Percentiles rank a stretch among this genome's conserved stretches.
phyloP scores from a whole-genome alignment of 345 rosid species.

The Salix caprea region DNA sequence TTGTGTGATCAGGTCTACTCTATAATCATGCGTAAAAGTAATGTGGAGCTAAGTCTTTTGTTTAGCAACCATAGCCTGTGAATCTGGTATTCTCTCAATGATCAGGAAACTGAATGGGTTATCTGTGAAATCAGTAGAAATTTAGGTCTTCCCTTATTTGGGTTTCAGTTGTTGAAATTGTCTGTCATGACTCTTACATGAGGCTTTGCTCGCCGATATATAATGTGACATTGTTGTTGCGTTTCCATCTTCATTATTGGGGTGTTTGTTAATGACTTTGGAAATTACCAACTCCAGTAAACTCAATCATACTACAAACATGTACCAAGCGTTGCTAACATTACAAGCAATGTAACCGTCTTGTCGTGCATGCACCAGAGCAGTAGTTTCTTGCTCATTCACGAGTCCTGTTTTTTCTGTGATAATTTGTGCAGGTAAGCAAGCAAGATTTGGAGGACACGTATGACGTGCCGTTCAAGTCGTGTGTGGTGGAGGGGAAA shows the following conservation, averaged over 20 bases:
- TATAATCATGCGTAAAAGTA: not conserved
- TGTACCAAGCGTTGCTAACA: not conserved
- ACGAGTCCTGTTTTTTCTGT: not conserved
- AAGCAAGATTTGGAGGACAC: conserved; percentile 92
- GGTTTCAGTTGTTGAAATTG: not conserved
- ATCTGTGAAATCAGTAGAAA: not conserved
- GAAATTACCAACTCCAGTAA: no score
- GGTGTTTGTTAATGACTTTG: no score
- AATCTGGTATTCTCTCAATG: not conserved
- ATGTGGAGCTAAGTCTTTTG: not conserved
- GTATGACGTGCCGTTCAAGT: conserved; percentile 74
- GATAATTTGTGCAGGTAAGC: conserved; percentile 51
- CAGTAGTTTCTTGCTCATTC: no score
- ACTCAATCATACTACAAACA: no score
- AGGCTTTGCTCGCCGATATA: not conserved
- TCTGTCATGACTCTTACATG: not conserved
- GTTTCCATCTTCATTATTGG: not conserved
- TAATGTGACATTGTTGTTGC: not conserved
- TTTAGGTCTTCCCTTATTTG: not conserved
- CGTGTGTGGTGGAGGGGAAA: conserved; percentile 77
- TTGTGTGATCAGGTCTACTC: not conserved
- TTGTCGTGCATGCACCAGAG: not conserved
- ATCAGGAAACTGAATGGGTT: not conserved
- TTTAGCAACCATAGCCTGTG: not conserved
- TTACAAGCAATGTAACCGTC: not conserved